Evolutionary conservation across 2,329 filamentous ascomycete species (phyloP).

Genomic region (Endothia cerciana): DNA sequence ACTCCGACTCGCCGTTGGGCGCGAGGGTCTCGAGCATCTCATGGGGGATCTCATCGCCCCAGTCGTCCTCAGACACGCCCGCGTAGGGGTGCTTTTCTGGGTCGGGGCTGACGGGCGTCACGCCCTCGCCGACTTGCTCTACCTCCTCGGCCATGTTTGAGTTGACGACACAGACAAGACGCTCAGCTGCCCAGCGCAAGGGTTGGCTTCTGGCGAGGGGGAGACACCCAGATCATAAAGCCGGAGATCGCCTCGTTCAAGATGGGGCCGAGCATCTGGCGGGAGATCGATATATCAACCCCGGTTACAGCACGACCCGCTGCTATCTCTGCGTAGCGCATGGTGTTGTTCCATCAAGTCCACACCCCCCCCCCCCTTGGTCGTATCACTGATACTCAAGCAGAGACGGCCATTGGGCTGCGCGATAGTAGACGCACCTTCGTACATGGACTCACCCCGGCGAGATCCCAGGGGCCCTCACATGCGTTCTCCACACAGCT

Average conservation of each 20-base stretch:
- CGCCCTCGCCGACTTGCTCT: conserved; percentile 15
- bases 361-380: too few relatives aligned
- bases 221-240: too few relatives aligned
- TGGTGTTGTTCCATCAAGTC: conserved; percentile 12
- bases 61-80: conserved; percentile 26
- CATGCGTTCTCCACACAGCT: conserved; percentile 17
- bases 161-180: too few relatives aligned
- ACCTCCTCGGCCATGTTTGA: conserved; percentile 20
- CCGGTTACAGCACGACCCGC: conserved; percentile 18
- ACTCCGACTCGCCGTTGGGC: too few relatives aligned
- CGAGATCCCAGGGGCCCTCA: neutral
- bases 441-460: conserved; percentile 4
- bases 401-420: conserved; percentile 13
- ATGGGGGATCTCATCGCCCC: too few relatives aligned
- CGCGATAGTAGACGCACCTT: conserved; percentile 10
- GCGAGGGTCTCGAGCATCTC: too few relatives aligned
- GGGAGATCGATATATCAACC: conserved; percentile 12
- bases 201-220: too few relatives aligned
- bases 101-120: conserved; percentile 30
- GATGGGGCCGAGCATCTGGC: conserved; percentile 1
- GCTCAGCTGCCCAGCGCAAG: too few relatives aligned
- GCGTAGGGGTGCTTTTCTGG: conserved; percentile 36
- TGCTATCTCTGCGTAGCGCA: conserved; percentile 10
- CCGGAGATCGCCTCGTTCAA: neutral
- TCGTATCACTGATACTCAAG: conserved; percentile 11